Base-by-base conservation (phyloP, 1,284 basidiomycete genomes). In the Apiotrichum akiyoshidainum region DNA sequence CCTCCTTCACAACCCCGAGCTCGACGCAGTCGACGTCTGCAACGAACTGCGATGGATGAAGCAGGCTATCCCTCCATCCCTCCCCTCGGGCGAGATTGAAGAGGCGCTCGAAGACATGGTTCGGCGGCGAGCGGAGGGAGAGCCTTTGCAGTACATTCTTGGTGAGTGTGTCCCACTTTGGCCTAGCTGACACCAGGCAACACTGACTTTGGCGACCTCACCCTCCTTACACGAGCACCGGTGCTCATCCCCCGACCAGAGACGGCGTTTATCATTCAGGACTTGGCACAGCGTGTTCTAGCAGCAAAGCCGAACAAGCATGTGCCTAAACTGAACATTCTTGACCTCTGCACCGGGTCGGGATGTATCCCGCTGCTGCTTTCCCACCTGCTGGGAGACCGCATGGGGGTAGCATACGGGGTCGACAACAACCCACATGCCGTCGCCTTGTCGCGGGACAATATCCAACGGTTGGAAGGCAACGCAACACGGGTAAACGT, bases 171-270 rank as follows among this genome's bases (percentile, higher is more conserved):
- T 6, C 1, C n/a, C 26, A 40, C 6, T 16, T 11, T 8, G 10
- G 5, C 12, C 17, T 2, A 34, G 35, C 55, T 57, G 37, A 64
- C 49, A 13, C 2, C 37, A 93, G 92, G 92, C 17, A 85, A 85
- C 42, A 89, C 92, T 67, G 92, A 92, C 2, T 96, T 97, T 77
- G 90, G 91, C 6, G 84, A 87, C 2, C 83, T 95, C 49, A 82
- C 84, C 61, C 81, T 95, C 63, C 78, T 85, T 54, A 81, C 83
- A 6, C 84, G 88, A 26, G 79, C 87, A 2, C 93, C 93, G 0
- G 85, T 87, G 7, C 85, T 96, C 60, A 96, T 96, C 47, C 92
- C 93, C 4, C 87, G 92, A 9, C 88, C 92, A 45, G 92, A 97
- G 76, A 97, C 93, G 1, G 92, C 95, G 67, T 78, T 91, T 47